Evolutionary conservation across 2,329 filamentous ascomycete species (phyloP).

Genomic region (Endocalyx cinctus): DNA sequence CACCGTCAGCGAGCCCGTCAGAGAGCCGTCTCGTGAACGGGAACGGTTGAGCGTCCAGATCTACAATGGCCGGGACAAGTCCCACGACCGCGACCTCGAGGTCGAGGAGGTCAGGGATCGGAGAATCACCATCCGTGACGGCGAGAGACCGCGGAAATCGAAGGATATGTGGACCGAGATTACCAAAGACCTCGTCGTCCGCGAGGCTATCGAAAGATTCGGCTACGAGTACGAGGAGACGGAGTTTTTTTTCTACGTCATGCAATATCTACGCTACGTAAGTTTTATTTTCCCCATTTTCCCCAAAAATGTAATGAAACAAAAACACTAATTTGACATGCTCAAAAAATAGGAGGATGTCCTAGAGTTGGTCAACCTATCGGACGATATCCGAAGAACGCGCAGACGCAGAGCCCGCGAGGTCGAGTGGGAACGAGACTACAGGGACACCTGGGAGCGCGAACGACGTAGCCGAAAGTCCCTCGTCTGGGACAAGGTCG

Average conservation of each 20-base stretch:
- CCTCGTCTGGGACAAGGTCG: constrained; percentile 35
- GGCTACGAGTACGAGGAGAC: constrained; percentile 92
- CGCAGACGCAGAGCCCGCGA: constrained; percentile 50
- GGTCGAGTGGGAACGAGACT: constrained; percentile 55
- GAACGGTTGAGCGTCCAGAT: constrained; percentile 43
- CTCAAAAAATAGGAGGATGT: constrained; percentile 68
- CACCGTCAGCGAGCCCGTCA: constrained; percentile 28
- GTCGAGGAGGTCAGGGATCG: constrained; percentile 52
- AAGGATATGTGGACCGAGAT: constrained; percentile 93
- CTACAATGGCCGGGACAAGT: constrained; percentile 29
- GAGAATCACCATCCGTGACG: constrained; percentile 35
- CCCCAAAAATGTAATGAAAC: neutral
- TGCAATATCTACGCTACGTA: constrained; percentile 85
- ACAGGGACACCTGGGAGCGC: constrained; percentile 47
- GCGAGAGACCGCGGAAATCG: constrained; percentile 35
- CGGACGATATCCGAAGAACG: constrained; percentile 71
- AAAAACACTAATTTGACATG: constrained; percentile 26
- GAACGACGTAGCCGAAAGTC: constrained; percentile 32
- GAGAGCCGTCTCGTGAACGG: constrained; percentile 21
- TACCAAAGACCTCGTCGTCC: constrained; percentile 83
- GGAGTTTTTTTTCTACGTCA: constrained; percentile 84
- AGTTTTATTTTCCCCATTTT: constrained; percentile 35
- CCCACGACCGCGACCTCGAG: constrained; percentile 34
- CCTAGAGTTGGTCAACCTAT: constrained; percentile 73
- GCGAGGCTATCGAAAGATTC: constrained; percentile 78